Evolutionary conservation across 345 rosid genomes (phyloP), one percentile per base, ranked within the genome.

Genomic region (Leavenworthia alabamica): DNA sequence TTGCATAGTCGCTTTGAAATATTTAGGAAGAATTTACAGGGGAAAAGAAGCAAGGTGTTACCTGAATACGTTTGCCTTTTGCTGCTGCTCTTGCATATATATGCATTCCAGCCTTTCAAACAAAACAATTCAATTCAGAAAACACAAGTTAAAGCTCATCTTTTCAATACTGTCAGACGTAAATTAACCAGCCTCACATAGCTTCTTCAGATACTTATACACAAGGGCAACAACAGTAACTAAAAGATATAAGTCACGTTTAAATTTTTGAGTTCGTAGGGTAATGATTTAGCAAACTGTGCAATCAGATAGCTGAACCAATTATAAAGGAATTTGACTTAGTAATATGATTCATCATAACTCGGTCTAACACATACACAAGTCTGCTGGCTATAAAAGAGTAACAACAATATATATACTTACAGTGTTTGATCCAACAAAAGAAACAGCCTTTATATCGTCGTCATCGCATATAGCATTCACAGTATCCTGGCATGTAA

Each of bases 11-110:
- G 23, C 42, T 15, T 32, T 9, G 17, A 50, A 5, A 37, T 33
- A 63, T 7, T 12, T 23, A 48, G 4, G 56, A 50, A 23, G 56
- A 59, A 26, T 49, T 28, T 33, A 59, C 62, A 33, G 7, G 26
- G 47, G 28, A 19, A 27, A 45, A 15, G 13, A 45, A 39, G 17
- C 23, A 33, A 40, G 42, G 55, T 36, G 41, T 76, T 72, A 89
- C 99, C 74, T 92, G 99, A 70, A 92, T 91, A 47, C 99, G 99
- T 74, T 92, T 89, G 7, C 97, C 99, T 62, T 82, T 86, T 6
- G 94, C 94, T 39, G 96, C 82, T 70, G 91, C 97, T 73, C 96
- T 86, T 71, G 74, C 74, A 70, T 86, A 92, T 52, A 92, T 89
- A 71, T 92, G 97, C 99, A 89, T 92, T 52, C 99, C 97, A 58